Percentiles rank a stretch among this genome's conserved stretches.
Evolutionary conservation across 108 stramenopile genomes (phyloP).

Genomic region (Ochromonas danica): DNA sequence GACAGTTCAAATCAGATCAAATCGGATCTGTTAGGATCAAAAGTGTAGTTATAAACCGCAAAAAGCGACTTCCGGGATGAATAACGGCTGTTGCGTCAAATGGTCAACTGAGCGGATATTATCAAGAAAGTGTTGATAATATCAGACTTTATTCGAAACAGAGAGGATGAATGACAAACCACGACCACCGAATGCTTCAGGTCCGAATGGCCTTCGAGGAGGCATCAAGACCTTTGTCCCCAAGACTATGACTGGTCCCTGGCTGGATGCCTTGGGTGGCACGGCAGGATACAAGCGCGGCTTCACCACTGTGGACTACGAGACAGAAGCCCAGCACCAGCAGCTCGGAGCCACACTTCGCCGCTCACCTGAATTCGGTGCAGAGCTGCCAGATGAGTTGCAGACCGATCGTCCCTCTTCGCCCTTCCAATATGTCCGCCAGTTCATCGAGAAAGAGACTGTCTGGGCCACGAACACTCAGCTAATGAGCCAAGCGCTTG

Average conservation of each 20-base stretch:
- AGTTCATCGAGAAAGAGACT: not conserved
- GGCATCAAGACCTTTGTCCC: not conserved
- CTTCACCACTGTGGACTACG: constrained; percentile 23
- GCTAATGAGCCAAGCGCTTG: not conserved
- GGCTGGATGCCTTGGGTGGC: constrained; percentile 22
- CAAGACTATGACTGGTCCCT: constrained; percentile 9
- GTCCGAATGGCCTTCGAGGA: constrained; percentile 19
- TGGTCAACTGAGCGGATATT: too few relatives aligned
- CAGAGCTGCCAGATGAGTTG: constrained; percentile 8
- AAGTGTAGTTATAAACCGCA: too few relatives aligned
- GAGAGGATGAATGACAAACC: not conserved
- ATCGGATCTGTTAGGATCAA: too few relatives aligned
- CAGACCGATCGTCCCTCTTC: not conserved
- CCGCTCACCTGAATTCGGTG: not conserved
- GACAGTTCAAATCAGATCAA: too few relatives aligned
- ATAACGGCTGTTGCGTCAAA: too few relatives aligned
- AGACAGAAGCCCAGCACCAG: constrained; percentile 32
- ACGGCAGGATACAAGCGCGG: constrained; percentile 23
- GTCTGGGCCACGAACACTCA: not conserved
- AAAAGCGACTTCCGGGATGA: too few relatives aligned
- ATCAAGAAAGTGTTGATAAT: too few relatives aligned
- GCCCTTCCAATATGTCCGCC: not conserved
- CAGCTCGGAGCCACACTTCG: not conserved
- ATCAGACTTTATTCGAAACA: too few relatives aligned
- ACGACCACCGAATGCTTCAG: constrained; percentile 2